Percentiles rank a stretch among this genome's conserved stretches.
phyloP scores from a whole-genome alignment of 306 rosid genomes.

The Cicer cuneatum region DNA sequence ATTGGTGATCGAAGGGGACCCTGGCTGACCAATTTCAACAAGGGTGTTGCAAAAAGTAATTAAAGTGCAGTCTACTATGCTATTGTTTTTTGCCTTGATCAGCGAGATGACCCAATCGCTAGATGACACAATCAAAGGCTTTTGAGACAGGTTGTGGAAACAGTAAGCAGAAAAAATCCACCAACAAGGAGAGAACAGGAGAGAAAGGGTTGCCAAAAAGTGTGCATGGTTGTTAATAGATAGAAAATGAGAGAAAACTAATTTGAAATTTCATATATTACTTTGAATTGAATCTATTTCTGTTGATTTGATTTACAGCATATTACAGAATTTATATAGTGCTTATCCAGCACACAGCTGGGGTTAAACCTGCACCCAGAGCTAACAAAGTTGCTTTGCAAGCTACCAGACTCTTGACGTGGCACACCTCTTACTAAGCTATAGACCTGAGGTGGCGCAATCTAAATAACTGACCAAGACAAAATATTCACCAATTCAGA shows the following conservation, averaged over 20 bases:
- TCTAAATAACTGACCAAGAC: neutral
- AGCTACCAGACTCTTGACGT: neutral
- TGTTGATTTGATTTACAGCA: neutral
- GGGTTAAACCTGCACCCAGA: neutral
- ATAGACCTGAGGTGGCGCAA: no score
- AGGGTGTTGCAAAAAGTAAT: no score
- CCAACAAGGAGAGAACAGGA: neutral
- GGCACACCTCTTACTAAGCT: neutral
- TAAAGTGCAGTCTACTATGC: no score
- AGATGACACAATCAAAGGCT: neutral
- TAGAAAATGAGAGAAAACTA: no score
- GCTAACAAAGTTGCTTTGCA: neutral
- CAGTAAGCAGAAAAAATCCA: neutral
- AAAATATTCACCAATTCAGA: neutral
- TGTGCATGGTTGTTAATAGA: neutral
- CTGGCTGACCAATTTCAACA: no score
- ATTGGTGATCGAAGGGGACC: no score
- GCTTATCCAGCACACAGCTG: neutral
- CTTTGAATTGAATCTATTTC: no score
- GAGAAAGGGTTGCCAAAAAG: neutral
- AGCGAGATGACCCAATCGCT: neutral
- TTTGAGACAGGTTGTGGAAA: neutral
- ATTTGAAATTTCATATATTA: no score
- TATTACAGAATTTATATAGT: neutral
- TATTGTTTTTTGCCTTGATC: no score